Conservation (phyloP, 2,329 filamentous ascomycete genomes). For the Diaporthe vexans region DNA sequence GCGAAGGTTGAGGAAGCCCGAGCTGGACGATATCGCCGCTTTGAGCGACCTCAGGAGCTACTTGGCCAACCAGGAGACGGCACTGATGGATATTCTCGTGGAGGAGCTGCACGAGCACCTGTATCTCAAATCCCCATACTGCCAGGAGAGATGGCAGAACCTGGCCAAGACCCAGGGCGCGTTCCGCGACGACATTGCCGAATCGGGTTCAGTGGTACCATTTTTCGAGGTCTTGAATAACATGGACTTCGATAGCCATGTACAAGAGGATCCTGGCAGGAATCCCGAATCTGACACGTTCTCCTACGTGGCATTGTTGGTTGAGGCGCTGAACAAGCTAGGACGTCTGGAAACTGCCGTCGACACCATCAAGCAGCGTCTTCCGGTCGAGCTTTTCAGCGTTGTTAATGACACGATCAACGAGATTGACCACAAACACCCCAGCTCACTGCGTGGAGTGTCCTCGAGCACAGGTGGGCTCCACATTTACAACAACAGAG, state of each 20-base stretch:
- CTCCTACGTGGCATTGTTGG: constrained; percentile 87
- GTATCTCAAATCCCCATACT: constrained; percentile 98
- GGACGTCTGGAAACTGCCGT: constrained; percentile 88
- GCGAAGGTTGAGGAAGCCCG: constrained; percentile 85
- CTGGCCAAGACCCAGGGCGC: constrained; percentile 76
- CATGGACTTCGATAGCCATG: constrained; percentile 70
- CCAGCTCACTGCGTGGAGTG: constrained; percentile 78
- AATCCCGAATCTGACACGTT: constrained; percentile 98
- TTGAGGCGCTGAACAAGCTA: constrained; percentile 92
- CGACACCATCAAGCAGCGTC: constrained; percentile 89
- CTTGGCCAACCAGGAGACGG: constrained; percentile 91
- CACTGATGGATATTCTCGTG: constrained; percentile 93
- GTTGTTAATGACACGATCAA: constrained; percentile 96
- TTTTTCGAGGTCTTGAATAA: constrained; percentile 73
- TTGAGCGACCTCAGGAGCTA: constrained; percentile 89
- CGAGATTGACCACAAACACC: constrained; percentile 93
- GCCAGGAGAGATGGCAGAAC: constrained; percentile 93
- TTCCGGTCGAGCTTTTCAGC: constrained; percentile 93
- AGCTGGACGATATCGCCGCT: constrained; percentile 92
- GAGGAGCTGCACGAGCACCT: constrained; percentile 97
- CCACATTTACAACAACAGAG: constrained; percentile 75
- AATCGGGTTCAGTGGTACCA: constrained; percentile 61
- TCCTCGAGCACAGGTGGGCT: constrained; percentile 67
- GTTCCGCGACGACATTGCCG: constrained; percentile 63
- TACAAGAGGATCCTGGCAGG: constrained; percentile 89